Evolutionary conservation across 257 asterid species (phyloP).

Genomic region (Paulownia fortunei): DNA sequence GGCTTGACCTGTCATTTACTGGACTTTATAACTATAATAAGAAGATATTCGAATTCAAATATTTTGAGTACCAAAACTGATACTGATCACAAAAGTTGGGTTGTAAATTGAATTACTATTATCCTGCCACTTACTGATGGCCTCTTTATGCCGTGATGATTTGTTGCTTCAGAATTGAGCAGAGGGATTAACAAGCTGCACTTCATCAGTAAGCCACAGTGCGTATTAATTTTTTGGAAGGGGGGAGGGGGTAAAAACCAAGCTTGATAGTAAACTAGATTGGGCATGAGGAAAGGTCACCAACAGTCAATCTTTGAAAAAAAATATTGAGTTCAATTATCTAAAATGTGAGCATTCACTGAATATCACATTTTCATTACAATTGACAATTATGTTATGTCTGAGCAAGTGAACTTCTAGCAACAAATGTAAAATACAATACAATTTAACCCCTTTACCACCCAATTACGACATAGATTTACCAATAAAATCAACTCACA

Average conservation of each 20-base stretch:
- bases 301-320: background rate
- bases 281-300: background rate
- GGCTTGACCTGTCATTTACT: background rate
- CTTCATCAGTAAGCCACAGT: background rate
- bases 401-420: background rate
- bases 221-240: too few relatives aligned
- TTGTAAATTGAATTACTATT: background rate
- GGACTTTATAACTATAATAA: background rate
- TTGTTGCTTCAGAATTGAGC: background rate
- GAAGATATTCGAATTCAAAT: background rate
- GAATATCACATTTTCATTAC: background rate
- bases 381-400: conserved; percentile 1
- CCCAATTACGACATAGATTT: background rate
- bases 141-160: background rate
- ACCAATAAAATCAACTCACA: background rate
- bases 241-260: background rate
- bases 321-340: background rate
- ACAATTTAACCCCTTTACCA: background rate
- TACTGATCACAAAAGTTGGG: background rate
- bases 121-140: background rate
- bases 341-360: background rate
- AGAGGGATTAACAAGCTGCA: background rate
- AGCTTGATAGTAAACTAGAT: background rate
- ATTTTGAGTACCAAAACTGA: background rate
- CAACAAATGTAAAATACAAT: too few relatives aligned